phyloP scores from a whole-genome alignment of 305 asterid species.

The Fraxinus sp. region DNA sequence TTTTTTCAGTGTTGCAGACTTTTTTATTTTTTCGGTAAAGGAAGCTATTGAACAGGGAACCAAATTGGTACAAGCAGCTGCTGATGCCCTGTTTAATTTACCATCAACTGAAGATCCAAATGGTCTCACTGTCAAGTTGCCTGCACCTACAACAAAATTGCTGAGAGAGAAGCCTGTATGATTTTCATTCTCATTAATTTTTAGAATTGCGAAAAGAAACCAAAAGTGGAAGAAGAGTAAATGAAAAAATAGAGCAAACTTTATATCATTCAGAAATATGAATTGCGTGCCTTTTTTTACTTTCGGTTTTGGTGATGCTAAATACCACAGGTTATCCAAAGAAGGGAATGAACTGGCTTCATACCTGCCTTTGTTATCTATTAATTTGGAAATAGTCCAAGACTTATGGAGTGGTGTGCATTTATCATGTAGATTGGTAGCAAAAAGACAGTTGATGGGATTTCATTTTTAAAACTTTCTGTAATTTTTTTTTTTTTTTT shows the following conservation, averaged over 20 bases:
- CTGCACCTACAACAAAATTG: constrained; percentile 68
- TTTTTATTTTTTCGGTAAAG: constrained; percentile 22
- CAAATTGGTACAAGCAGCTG: constrained; percentile 77
- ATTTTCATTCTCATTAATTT: background rate
- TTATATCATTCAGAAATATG: background rate
- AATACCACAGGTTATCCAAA: background rate
- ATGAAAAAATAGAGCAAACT: background rate
- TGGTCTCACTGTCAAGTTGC: constrained; percentile 76
- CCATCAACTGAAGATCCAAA: constrained; percentile 67
- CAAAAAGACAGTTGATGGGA: background rate
- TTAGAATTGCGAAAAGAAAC: background rate
- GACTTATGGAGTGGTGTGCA: background rate
- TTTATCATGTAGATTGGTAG: background rate
- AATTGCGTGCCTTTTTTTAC: background rate
- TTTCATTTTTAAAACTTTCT: background rate
- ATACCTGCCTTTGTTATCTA: background rate
- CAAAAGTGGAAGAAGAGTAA: background rate
- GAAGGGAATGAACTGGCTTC: background rate
- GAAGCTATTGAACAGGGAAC: constrained; percentile 66
- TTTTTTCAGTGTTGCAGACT: no score
- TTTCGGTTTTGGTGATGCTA: background rate
- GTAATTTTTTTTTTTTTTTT: background rate
- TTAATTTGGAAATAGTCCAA: background rate
- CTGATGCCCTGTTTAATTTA: constrained; percentile 70
- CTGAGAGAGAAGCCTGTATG: constrained; percentile 87